phyloP scores from a whole-genome alignment of 2,329 filamentous ascomycete species.

The Lizonia empirigonia region DNA sequence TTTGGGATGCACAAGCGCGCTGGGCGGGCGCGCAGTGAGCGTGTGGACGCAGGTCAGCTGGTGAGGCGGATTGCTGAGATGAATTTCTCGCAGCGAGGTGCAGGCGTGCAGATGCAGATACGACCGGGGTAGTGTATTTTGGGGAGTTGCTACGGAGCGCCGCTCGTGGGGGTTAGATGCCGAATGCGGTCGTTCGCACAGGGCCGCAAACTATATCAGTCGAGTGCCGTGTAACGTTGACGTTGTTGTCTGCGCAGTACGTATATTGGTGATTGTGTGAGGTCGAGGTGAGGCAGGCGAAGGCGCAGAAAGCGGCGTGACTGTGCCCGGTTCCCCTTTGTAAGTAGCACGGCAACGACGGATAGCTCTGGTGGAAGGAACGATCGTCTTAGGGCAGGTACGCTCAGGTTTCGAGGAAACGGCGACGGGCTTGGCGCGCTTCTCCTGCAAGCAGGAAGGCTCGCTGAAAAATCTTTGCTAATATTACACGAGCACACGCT shows the following conservation, averaged over 20 bases:
- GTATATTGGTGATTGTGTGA: constrained; percentile 4
- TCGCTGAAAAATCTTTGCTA: constrained; percentile 19
- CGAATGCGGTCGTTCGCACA: constrained; percentile 25
- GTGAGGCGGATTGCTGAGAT: constrained; percentile 19
- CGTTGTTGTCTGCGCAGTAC: background rate
- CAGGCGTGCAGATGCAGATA: constrained; percentile 16
- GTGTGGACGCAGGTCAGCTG: constrained; percentile 33
- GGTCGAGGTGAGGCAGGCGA: background rate
- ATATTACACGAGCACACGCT: constrained; percentile 16
- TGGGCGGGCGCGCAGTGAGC: constrained; percentile 30
- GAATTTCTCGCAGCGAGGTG: constrained; percentile 20
- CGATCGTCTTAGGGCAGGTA: constrained; percentile 22
- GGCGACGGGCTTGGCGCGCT: constrained; percentile 21
- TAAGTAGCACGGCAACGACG: constrained; percentile 17
- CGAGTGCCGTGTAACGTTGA: constrained; percentile 13
- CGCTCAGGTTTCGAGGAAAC: constrained; percentile 20
- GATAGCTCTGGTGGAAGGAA: constrained; percentile 16
- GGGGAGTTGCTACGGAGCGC: constrained; percentile 31
- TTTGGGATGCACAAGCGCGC: constrained; percentile 38
- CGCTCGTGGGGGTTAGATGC: constrained; percentile 27
- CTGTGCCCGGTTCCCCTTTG: constrained; percentile 13
- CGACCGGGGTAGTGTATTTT: constrained; percentile 21
- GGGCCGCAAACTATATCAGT: constrained; percentile 6
- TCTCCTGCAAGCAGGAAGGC: constrained; percentile 20
- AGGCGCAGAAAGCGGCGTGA: background rate